Evolutionary conservation across 2,329 filamentous ascomycete genomes (phyloP).

Genomic region (Verticillium albo-atrum): DNA sequence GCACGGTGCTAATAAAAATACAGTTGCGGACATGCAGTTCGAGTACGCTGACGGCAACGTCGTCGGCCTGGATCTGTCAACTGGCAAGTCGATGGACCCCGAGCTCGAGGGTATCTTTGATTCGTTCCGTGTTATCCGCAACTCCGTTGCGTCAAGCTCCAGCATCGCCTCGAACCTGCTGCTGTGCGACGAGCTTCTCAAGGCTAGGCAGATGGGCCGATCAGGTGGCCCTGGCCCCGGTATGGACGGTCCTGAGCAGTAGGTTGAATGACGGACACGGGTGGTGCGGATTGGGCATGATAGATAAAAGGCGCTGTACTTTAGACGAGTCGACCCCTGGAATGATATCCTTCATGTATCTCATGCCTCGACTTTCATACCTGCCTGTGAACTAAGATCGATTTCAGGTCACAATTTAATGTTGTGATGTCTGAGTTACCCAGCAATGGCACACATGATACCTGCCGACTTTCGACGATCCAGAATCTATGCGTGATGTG

Average conservation of each 20-base stretch:
- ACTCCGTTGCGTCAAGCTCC: constrained; percentile 88
- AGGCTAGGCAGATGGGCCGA: constrained; percentile 90
- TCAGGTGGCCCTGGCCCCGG: constrained; percentile 58
- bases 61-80: constrained; percentile 80
- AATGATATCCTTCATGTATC: constrained; percentile 9
- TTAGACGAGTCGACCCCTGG: constrained; percentile 12
- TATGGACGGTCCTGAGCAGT: constrained; percentile 57
- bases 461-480: no score
- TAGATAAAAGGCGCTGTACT: constrained; percentile 28
- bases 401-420: no score
- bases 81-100: constrained; percentile 92
- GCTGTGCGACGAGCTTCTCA: constrained; percentile 94
- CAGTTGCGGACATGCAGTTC: constrained; percentile 83
- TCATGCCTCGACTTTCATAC: not conserved
- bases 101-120: constrained; percentile 90
- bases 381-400: no score
- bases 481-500: no score
- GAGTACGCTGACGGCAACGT: constrained; percentile 79
- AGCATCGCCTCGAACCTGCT: constrained; percentile 94
- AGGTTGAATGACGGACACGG: constrained; percentile 19
- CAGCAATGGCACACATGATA: no score
- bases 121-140: constrained; percentile 90
- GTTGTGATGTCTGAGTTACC: no score
- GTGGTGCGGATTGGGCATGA: constrained; percentile 36
- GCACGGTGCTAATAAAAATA: not conserved